A percentile compares a stretch with the other conserved stretches of the same genome.
Evolutionary conservation across 352 stramenopile species (phyloP).

Genomic region (Pelagophyceae sp.): DNA sequence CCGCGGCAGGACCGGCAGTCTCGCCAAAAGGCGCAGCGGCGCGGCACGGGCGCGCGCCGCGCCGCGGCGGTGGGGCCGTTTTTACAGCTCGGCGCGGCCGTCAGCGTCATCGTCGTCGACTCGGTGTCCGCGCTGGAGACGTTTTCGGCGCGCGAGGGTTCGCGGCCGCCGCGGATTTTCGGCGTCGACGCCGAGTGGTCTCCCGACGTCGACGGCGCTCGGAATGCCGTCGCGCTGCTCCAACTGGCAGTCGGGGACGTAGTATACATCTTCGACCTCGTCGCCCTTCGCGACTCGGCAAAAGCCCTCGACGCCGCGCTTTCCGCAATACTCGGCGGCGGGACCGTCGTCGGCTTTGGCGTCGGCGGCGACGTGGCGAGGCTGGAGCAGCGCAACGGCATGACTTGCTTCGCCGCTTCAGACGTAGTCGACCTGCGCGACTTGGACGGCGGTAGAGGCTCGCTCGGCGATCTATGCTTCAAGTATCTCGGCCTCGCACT

Average conservation of each 20-base stretch:
- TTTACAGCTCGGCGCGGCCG: background rate
- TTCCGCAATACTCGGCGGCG: background rate
- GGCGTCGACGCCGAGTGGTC: constrained; percentile 10
- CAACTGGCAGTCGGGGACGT: background rate
- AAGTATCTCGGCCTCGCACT: background rate
- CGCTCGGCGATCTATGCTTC: background rate
- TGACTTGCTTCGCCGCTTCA: background rate
- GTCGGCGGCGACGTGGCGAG: background rate
- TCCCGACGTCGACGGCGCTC: background rate
- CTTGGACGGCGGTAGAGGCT: background rate
- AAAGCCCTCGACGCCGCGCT: background rate
- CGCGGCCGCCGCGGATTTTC: background rate
- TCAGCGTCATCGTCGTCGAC: background rate
- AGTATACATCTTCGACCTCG: background rate
- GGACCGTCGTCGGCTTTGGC: constrained; percentile 6
- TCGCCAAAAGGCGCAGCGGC: too few species aligned
- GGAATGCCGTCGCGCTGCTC: background rate
- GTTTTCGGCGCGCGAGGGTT: background rate
- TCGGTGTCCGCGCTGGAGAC: background rate
- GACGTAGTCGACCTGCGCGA: background rate
- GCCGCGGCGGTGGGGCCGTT: too few species aligned
- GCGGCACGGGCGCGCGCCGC: too few species aligned
- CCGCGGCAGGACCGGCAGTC: too few species aligned
- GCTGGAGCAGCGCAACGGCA: background rate
- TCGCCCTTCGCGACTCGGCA: background rate